Percentiles rank a stretch among this genome's conserved stretches.
phyloP scores from a whole-genome alignment of 2,329 filamentous ascomycete genomes.

The Scedosporium apiospermum region DNA sequence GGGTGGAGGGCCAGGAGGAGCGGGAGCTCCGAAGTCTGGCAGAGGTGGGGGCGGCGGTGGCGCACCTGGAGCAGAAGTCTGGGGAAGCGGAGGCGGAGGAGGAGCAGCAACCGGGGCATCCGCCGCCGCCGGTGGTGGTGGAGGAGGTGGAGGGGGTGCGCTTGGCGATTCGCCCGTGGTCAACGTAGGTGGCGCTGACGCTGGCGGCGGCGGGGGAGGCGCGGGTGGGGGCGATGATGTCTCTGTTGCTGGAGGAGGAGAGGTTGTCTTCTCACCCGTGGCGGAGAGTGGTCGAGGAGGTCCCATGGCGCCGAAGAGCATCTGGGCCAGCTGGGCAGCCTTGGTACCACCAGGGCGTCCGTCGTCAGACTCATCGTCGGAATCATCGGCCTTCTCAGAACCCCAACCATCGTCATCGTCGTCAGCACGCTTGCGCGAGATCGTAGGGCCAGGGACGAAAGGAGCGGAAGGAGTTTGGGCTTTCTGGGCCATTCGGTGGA shows the following conservation, averaged over 20 bases:
- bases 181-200: conserved; percentile 16
- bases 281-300: conserved; percentile 82
- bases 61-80: conserved; percentile 21
- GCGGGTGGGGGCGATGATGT: conserved; percentile 30
- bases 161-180: conserved; percentile 22
- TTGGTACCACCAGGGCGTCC: conserved; percentile 70
- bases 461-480: conserved; percentile 33
- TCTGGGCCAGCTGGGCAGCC: conserved; percentile 86
- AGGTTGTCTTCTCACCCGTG: conserved; percentile 57
- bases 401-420: conserved; percentile 77
- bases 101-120: conserved; percentile 22
- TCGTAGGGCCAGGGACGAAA: conserved; percentile 5
- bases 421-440: conserved; percentile 42
- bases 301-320: conserved; percentile 94
- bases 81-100: conserved; percentile 16
- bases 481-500: conserved; percentile 75
- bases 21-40: conserved; percentile 21
- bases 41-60: conserved; percentile 22
- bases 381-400: conserved; percentile 53
- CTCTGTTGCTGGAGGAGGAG: conserved; percentile 22
- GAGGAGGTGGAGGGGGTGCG: conserved; percentile 22
- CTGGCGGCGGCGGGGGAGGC: conserved; percentile 26
- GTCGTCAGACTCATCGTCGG: conserved; percentile 66
- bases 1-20: conserved; percentile 20
- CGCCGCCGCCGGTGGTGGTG: conserved; percentile 17